Percentiles rank a stretch among this genome's conserved stretches.
Evolutionary conservation across 2,329 filamentous ascomycete genomes (phyloP).

Genomic region (Verticillium isaacii): DNA sequence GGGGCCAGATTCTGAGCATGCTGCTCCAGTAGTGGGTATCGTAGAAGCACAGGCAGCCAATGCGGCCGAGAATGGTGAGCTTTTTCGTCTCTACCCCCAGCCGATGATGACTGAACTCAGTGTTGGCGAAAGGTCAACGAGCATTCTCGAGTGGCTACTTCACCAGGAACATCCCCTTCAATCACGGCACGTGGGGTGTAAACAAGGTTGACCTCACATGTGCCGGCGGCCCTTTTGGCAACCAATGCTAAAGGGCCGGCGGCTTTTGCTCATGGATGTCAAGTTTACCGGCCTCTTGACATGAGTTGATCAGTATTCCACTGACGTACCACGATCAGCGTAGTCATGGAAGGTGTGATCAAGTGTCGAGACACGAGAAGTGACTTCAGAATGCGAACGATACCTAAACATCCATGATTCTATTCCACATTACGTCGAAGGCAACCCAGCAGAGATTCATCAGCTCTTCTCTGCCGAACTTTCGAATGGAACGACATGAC

Average conservation of each 20-base stretch:
- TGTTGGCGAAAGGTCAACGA: neutral
- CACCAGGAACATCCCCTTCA: constrained; percentile 3
- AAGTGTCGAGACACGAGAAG: neutral
- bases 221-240: constrained; percentile 6
- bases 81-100: neutral
- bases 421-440: too few species aligned
- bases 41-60: neutral
- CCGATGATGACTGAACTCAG: neutral
- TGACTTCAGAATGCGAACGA: too few species aligned
- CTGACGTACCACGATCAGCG: neutral
- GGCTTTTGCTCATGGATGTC: constrained; percentile 12
- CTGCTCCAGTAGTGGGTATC: neutral
- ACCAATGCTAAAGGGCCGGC: constrained; percentile 13
- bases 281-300: neutral
- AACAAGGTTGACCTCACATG: constrained; percentile 3
- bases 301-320: neutral
- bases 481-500: too few species aligned
- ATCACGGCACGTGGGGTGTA: constrained; percentile 7
- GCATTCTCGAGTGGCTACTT: neutral
- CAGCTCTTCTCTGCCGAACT: too few species aligned
- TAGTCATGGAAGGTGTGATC: neutral
- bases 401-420: too few species aligned
- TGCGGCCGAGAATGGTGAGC: neutral
- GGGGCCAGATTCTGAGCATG: neutral
- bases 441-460: too few species aligned